phyloP scores from a whole-genome alignment of 1,139 yeast species.

The Yamadazyma dushanensis region DNA sequence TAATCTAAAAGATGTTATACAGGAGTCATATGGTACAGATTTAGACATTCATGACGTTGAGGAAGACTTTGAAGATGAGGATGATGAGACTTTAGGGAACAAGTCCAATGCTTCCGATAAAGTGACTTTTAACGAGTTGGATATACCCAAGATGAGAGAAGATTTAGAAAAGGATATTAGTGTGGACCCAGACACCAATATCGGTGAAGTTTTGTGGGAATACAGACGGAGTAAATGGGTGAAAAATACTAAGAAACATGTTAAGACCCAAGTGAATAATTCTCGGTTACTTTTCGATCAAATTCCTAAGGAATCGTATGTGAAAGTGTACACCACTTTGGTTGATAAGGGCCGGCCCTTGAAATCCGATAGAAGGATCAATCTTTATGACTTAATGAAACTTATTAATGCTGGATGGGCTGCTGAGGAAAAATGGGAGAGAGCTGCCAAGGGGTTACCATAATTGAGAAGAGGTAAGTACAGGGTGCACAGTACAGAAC shows the following conservation, averaged over 20 bases:
- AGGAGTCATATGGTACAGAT: conserved; percentile 16
- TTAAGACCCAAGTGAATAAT: conserved; percentile 19
- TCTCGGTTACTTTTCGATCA: conserved; percentile 32
- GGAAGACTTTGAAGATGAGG: conserved; percentile 15
- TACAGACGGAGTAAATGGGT: conserved; percentile 60
- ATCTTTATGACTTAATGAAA: conserved; percentile 57
- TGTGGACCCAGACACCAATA: conserved; percentile 16
- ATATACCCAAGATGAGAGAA: conserved; percentile 14
- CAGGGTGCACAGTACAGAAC: too few relatives aligned
- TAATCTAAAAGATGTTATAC: conserved; percentile 30
- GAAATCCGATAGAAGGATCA: conserved; percentile 50
- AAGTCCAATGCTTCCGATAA: conserved; percentile 6
- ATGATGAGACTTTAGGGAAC: conserved; percentile 8
- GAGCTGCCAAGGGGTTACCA: conserved; percentile 50
- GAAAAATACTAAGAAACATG: conserved; percentile 19
- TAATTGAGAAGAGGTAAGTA: conserved; percentile 11
- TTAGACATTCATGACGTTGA: conserved; percentile 14
- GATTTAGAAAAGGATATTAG: conserved; percentile 22
- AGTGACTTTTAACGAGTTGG: conserved; percentile 12
- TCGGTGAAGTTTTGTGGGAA: conserved; percentile 61
- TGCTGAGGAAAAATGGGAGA: conserved; percentile 63
- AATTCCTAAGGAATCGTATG: conserved; percentile 50
- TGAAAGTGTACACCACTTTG: conserved; percentile 55
- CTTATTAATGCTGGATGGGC: conserved; percentile 73
- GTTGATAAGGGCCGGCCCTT: conserved; percentile 59